Base-by-base conservation (phyloP, 352 stramenopile genomes). In the Phytophthora hibernalis region DNA sequence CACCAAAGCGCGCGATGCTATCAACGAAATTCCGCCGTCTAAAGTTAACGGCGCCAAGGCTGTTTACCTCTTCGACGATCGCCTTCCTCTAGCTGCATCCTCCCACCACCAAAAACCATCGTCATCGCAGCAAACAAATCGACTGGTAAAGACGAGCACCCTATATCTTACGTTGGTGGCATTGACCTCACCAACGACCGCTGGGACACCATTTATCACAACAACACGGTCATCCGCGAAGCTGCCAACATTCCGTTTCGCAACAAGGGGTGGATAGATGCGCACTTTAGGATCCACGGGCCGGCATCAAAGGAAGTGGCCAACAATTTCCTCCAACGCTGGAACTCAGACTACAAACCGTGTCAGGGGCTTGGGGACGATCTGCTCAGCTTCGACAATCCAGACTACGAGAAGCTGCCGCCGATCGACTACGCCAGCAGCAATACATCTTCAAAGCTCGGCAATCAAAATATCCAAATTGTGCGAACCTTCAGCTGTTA, bases 401-500 rank as follows among this genome's bases (percentile, higher is more conserved):
- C 76, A 15, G 13, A 26, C 82, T 53, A 62, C 12, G 31, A 63
- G 11, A 24, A 56, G 50, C 53, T 57, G 0, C 47, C 54, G 18
- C 40, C 54, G 13, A 43, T 44, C 13, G 1, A 52, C 26, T 54
- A 54, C 47, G 26, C 11, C 20, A 28, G 50, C 18, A 42, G 21
- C 58, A 49, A 44, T 30, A 24, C 50, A 5, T 16, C 22, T 18
- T 56, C 50, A 15, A 45, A 45, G 2, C 31, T 56, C 13, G 70
- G 60, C 13, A 48, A 53, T 0, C 65, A 83, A n/a, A 82, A 73
- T 24, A 54, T 89, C 2, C 80, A 91, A 54, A 72, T 90, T 54
- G 70, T 83, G 8, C 77, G 63, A 26, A 89, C 80, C 2, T 89
- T 84, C 72, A 87, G 76, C 59, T 87, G 76, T 50, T 62, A 74